These are phyloP conservation scores for Parascedosporium putredinis DNA, from an alignment of 2,329 filamentous ascomycete genomes.

Conservation along the genomic window DNA sequence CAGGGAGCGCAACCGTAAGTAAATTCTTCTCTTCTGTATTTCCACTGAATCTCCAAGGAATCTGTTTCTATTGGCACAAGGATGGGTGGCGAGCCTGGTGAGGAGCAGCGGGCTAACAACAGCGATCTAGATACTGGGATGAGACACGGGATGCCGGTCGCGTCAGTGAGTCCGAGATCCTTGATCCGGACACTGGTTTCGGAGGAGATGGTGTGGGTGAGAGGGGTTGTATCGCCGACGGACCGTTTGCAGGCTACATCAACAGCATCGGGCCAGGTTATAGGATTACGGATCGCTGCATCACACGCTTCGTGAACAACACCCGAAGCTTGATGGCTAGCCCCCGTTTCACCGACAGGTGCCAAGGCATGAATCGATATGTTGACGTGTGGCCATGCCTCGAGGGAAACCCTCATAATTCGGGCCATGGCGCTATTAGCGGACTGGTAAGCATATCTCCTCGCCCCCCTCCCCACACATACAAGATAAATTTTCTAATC, in stretches of 20 bases:
- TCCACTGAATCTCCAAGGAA: too few species aligned
- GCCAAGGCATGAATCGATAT: slow-evolving; percentile 15
- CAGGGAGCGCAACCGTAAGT: slow-evolving; percentile 22
- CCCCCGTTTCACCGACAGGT: not conserved
- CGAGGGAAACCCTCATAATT: slow-evolving; percentile 17
- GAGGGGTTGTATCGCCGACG: slow-evolving; percentile 12
- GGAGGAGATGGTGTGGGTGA: slow-evolving; percentile 10
- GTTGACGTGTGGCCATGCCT: slow-evolving; percentile 19
- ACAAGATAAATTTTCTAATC: slow-evolving; percentile 11
- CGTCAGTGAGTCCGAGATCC: slow-evolving; percentile 9
- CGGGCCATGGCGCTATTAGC: slow-evolving; percentile 17
- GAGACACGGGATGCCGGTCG: slow-evolving; percentile 10
- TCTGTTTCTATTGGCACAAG: too few species aligned
- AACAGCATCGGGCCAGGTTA: slow-evolving; percentile 29
- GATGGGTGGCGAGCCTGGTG: slow-evolving; percentile 14
- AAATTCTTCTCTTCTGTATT: slow-evolving; percentile 13
- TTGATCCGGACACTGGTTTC: slow-evolving; percentile 11
- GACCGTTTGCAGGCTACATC: slow-evolving; percentile 18
- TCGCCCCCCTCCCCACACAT: slow-evolving; percentile 15
- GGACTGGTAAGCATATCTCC: slow-evolving; percentile 9
- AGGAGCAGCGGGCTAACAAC: not conserved
- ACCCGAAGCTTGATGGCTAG: not conserved
- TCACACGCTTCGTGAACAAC: slow-evolving; percentile 25
- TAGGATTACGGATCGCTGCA: slow-evolving; percentile 27
- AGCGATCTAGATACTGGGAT: slow-evolving; percentile 9